Conservation (phyloP, 306 rosid species). For the Corylus heterophylla region DNA sequence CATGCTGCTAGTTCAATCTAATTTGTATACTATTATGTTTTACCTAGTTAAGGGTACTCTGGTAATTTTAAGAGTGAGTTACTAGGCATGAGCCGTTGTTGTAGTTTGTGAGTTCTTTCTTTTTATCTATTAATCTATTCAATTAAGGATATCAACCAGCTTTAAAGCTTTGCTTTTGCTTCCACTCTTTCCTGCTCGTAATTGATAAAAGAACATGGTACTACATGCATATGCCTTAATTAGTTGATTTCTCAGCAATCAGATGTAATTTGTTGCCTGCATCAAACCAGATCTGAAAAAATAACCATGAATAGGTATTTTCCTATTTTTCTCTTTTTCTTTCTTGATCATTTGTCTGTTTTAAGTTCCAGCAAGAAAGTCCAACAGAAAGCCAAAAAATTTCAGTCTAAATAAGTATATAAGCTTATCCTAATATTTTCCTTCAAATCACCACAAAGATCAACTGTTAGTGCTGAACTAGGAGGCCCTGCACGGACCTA, state of each 20-base stretch:
- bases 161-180: neutral
- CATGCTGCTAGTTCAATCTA: neutral
- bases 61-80: neutral
- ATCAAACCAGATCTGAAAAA: constrained; percentile 4
- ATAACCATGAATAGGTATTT: neutral
- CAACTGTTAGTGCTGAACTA: neutral
- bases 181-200: neutral
- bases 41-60: neutral
- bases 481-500: neutral
- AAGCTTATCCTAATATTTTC: neutral
- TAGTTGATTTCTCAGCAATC: neutral
- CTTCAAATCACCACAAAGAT: neutral
- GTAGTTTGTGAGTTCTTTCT: neutral
- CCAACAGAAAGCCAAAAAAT: neutral
- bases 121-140: neutral
- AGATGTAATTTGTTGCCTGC: neutral
- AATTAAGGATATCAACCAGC: neutral
- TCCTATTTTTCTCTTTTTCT: neutral
- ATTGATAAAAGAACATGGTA: neutral
- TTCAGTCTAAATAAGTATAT: neutral
- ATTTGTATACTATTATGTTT: neutral
- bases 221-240: neutral
- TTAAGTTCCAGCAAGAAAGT: neutral
- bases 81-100: neutral
- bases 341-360: neutral